Conservation (phyloP, 2,329 filamentous ascomycete genomes). For the Westerdykella sp. region DNA sequence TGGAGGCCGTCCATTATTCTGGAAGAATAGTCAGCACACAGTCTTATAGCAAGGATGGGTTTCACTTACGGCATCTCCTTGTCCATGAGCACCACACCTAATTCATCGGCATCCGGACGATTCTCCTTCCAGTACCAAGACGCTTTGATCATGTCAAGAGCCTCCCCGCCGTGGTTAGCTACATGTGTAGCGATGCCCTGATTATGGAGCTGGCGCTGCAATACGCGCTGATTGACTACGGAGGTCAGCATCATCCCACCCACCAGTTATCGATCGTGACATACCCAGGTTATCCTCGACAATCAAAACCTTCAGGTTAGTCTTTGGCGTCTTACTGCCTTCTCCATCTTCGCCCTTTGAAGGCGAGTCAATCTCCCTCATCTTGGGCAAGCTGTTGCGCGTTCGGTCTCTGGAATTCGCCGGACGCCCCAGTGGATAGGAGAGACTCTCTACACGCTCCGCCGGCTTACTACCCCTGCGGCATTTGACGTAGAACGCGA, state of each 20-base stretch:
- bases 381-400: slow-evolving; percentile 17
- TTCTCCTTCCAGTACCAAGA: slow-evolving; percentile 39
- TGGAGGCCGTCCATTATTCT: slow-evolving; percentile 37
- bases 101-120: slow-evolving; percentile 15
- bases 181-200: slow-evolving; percentile 43
- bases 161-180: slow-evolving; percentile 47
- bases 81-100: slow-evolving; percentile 35
- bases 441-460: slow-evolving; percentile 24
- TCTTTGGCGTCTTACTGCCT: slow-evolving; percentile 11
- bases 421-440: slow-evolving; percentile 21
- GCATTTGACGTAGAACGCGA: slow-evolving; percentile 69
- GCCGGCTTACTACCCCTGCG: slow-evolving; percentile 47
- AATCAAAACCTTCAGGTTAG: slow-evolving; percentile 34
- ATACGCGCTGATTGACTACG: slow-evolving; percentile 46
- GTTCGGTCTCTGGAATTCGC: slow-evolving; percentile 27
- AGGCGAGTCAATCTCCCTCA: slow-evolving; percentile 33
- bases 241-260: background rate
- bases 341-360: slow-evolving; percentile 6
- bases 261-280: background rate
- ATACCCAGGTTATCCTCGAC: slow-evolving; percentile 39
- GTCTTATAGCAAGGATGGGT: background rate
- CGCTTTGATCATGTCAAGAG: slow-evolving; percentile 40
- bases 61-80: slow-evolving; percentile 36
- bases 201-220: slow-evolving; percentile 47
- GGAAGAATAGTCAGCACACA: background rate